Evolutionary conservation across 352 stramenopile genomes (phyloP).

Genomic region (Phytophthora podocarpi): DNA sequence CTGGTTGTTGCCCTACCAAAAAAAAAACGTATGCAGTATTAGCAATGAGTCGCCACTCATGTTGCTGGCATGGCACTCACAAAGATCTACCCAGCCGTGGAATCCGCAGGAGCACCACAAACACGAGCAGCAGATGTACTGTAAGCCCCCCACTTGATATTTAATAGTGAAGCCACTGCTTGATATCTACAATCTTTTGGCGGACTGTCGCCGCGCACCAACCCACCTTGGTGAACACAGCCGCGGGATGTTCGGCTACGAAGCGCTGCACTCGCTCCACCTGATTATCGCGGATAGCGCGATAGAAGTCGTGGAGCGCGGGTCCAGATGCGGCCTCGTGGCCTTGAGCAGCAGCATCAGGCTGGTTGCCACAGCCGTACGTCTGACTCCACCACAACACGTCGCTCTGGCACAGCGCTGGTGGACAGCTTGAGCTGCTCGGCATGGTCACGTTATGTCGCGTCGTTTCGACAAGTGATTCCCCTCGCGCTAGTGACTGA

Average conservation of each 20-base stretch:
- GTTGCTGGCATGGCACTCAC: constrained; percentile 13
- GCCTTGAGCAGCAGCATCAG: background rate
- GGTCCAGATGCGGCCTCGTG: background rate
- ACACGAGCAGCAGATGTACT: constrained; percentile 2
- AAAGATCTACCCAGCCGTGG: constrained; percentile 22
- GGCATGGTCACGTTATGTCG: background rate
- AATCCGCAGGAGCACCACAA: background rate
- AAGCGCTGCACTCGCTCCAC: constrained; percentile 30
- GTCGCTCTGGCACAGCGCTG: constrained; percentile 3
- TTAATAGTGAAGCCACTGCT: constrained; percentile 2
- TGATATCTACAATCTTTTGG: background rate
- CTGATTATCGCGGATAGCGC: constrained; percentile 46
- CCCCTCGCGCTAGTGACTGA: constrained; percentile 11
- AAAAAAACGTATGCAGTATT: too few species aligned
- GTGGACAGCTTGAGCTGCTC: too few species aligned
- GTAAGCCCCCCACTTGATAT: background rate
- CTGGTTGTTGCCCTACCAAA: constrained; percentile 29
- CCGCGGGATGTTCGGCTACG: constrained; percentile 33
- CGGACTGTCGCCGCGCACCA: too few species aligned
- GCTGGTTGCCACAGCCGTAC: background rate
- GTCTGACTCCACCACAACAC: constrained; percentile 35
- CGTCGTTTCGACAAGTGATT: constrained; percentile 1
- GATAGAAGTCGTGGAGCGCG: constrained; percentile 26
- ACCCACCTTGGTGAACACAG: constrained; percentile 49
- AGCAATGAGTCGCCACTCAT: background rate